Evolutionary conservation across 164 flowering plant genomes (phyloP).

Genomic region (Sedum album): DNA sequence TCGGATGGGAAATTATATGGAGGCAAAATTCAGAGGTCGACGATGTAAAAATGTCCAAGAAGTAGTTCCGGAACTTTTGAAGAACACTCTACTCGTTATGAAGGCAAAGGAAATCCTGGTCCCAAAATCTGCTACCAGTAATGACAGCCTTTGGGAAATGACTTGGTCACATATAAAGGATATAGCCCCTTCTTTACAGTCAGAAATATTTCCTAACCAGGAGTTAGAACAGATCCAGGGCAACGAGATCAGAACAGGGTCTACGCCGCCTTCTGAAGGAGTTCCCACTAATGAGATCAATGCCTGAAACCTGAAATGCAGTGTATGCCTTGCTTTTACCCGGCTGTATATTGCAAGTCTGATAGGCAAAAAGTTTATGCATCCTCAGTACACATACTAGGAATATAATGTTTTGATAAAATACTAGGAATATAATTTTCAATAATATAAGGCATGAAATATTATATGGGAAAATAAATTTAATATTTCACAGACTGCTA

Average conservation of each 20-base stretch:
- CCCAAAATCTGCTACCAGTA: conserved; percentile 29
- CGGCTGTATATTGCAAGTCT: no score
- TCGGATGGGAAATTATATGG: conserved; percentile 40
- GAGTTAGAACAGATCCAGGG: conserved; percentile 17
- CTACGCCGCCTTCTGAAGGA: no score
- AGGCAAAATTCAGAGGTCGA: conserved; percentile 41
- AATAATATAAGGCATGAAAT: no score
- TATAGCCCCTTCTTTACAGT: conserved; percentile 42
- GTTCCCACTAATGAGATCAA: no score
- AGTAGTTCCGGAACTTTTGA: conserved; percentile 49
- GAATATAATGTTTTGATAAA: no score
- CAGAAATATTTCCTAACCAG: conserved; percentile 38
- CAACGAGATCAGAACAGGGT: not conserved
- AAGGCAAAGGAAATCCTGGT: conserved; percentile 39
- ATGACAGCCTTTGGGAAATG: conserved; percentile 50
- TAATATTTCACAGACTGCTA: no score
- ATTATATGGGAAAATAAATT: no score
- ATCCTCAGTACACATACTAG: no score
- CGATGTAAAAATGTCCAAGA: conserved; percentile 45
- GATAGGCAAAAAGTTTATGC: no score
- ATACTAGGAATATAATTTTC: no score
- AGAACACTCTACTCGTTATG: conserved; percentile 47
- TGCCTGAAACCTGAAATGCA: no score
- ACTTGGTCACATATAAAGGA: conserved; percentile 55
- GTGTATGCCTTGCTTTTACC: no score